Evolutionary conservation across 805 yeast genomes (phyloP).

Genomic region (Pichia eremophila): DNA sequence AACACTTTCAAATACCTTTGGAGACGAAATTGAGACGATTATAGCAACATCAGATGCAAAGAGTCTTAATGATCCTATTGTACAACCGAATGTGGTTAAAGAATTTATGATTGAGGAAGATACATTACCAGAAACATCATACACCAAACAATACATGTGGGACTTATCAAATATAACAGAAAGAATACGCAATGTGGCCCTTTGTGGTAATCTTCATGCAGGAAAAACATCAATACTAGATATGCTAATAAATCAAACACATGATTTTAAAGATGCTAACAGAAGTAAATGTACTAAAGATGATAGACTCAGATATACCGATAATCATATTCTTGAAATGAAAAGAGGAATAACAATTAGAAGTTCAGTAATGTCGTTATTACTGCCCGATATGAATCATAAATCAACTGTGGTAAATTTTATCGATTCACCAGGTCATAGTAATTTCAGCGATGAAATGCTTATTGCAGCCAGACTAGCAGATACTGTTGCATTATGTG

Average conservation of each 20-base stretch:
- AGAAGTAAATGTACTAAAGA: constrained; percentile 26
- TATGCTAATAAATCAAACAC: constrained; percentile 57
- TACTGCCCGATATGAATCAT: constrained; percentile 43
- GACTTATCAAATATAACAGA: constrained; percentile 42
- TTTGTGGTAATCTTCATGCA: constrained; percentile 73
- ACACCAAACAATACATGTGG: constrained; percentile 54
- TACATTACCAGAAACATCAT: constrained; percentile 49
- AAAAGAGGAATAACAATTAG: constrained; percentile 65
- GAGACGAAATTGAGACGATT: constrained; percentile 56
- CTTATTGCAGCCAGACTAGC: constrained; percentile 45
- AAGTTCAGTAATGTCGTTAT: constrained; percentile 49
- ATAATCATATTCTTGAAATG: constrained; percentile 58
- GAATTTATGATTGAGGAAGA: constrained; percentile 40
- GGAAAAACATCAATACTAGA: constrained; percentile 84
- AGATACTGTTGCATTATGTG: constrained; percentile 60
- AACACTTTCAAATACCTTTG: constrained; percentile 39
- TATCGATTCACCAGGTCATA: constrained; percentile 89
- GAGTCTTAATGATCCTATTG: constrained; percentile 50
- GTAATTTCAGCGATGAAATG: constrained; percentile 71
- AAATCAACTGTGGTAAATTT: constrained; percentile 54
- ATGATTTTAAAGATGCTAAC: constrained; percentile 22
- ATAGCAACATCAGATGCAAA: constrained; percentile 39
- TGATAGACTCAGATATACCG: constrained; percentile 55
- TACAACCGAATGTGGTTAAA: constrained; percentile 40
- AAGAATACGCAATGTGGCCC: constrained; percentile 61